Percentiles rank a stretch among this genome's conserved stretches.
phyloP scores from a whole-genome alignment of 768 basidiomycete genomes.

The Mycena capillaripes region DNA sequence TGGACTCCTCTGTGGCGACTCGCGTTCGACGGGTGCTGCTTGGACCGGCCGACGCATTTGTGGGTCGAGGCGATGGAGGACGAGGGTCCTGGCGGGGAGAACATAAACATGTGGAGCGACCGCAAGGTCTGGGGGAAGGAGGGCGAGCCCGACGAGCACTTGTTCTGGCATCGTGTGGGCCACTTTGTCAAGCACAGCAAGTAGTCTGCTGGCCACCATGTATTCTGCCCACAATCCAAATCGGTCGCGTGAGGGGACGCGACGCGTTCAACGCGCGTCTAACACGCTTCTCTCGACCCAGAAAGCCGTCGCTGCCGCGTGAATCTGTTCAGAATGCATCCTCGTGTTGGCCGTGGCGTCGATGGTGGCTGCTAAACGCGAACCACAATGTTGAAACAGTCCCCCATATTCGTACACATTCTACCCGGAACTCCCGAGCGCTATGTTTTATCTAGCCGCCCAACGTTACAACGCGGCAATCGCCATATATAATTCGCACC shows the following conservation, averaged over 20 bases:
- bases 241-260: neutral
- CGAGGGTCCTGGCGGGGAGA: constrained; percentile 38
- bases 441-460: neutral
- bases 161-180: constrained; percentile 75
- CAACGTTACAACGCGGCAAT: neutral
- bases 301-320: neutral
- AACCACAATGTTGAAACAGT: neutral
- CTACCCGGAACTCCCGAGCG: neutral
- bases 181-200: constrained; percentile 62
- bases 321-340: neutral
- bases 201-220: neutral
- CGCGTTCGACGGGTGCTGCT: constrained; percentile 72
- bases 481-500: neutral
- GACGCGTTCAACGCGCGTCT: neutral
- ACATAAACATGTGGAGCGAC: constrained; percentile 64
- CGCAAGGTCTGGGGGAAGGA: constrained; percentile 61
- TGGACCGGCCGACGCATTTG: constrained; percentile 70
- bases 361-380: constrained; percentile 8
- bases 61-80: constrained; percentile 56
- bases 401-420: neutral
- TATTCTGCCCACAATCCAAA: neutral
- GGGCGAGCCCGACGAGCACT: constrained; percentile 66
- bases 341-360: neutral
- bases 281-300: neutral
- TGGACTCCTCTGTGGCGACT: constrained; percentile 80